These are phyloP conservation scores for Mucor racemosus DNA, from an alignment of 371 early-diverging fungal species.

Conservation along the genomic window DNA sequence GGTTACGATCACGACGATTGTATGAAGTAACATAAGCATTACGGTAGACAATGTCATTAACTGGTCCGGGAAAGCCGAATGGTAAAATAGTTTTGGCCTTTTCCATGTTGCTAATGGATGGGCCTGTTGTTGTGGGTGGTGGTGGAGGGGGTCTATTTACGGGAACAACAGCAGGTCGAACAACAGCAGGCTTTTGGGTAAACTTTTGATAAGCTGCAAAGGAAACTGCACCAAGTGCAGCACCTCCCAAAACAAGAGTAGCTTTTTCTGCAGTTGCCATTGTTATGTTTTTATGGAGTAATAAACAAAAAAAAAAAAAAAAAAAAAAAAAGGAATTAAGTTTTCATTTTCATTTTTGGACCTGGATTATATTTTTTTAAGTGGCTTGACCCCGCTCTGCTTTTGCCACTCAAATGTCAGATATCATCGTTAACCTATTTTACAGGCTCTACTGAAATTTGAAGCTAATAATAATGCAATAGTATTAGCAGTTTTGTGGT, in stretches of 20 bases:
- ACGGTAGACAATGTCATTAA: constrained; percentile 62
- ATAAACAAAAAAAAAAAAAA: not conserved
- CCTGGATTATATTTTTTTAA: not conserved
- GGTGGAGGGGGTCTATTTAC: constrained; percentile 3
- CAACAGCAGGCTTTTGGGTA: constrained; percentile 34
- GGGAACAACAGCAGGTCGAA: constrained; percentile 12
- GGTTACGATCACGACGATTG: constrained; percentile 82
- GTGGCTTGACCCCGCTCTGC: constrained; percentile 3
- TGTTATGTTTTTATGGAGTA: not conserved
- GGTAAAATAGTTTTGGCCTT: constrained; percentile 53
- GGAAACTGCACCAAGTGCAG: constrained; percentile 51
- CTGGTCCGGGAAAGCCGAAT: constrained; percentile 61
- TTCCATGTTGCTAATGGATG: constrained; percentile 29
- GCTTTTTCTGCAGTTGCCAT: constrained; percentile 44
- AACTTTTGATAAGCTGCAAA: constrained; percentile 49
- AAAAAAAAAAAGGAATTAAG: not conserved
- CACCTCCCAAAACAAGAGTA: constrained; percentile 53
- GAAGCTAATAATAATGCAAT: too few relatives aligned
- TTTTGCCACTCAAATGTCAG: too few relatives aligned
- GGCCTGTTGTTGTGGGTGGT: constrained; percentile 1
- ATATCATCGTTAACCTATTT: too few relatives aligned
- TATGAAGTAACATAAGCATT: constrained; percentile 66
- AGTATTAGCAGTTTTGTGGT: too few relatives aligned
- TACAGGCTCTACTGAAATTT: too few relatives aligned
- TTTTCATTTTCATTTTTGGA: not conserved